Conservation (phyloP, 257 asterid species). For the Solanum boliviense region DNA sequence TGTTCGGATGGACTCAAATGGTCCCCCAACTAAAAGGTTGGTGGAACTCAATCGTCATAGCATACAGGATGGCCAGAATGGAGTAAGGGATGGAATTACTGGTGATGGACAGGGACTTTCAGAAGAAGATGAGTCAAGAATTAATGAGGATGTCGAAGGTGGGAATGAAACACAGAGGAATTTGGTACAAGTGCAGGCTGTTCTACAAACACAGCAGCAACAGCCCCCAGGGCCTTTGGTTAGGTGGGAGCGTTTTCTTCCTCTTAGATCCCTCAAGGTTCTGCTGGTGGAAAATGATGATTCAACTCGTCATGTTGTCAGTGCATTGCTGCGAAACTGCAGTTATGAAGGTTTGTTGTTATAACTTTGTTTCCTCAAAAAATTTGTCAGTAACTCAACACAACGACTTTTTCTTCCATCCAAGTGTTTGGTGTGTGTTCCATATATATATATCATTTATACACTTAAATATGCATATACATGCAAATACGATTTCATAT, state of each 20-base stretch:
- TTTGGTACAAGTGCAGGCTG: slow-evolving; percentile 16
- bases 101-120: slow-evolving; percentile 20
- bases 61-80: slow-evolving; percentile 11
- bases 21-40: slow-evolving; percentile 22
- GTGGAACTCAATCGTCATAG: slow-evolving; percentile 12
- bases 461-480: neutral
- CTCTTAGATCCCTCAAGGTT: slow-evolving; percentile 42
- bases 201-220: slow-evolving; percentile 15
- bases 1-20: slow-evolving; percentile 12
- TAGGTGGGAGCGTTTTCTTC: slow-evolving; percentile 49
- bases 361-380: neutral
- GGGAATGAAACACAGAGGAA: slow-evolving; percentile 5
- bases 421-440: neutral
- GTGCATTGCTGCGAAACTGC: slow-evolving; percentile 48
- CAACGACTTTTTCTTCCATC: neutral
- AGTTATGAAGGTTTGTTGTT: slow-evolving; percentile 33
- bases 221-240: slow-evolving; percentile 22
- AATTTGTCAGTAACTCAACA: neutral
- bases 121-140: slow-evolving; percentile 27
- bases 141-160: slow-evolving; percentile 15
- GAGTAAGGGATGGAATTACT: slow-evolving; percentile 13
- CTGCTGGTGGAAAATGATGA: slow-evolving; percentile 47
- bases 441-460: neutral
- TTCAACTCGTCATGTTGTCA: slow-evolving; percentile 44
- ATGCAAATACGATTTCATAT: neutral